A percentile compares a stretch with the other conserved stretches of the same genome.
Conservation (phyloP, 169 alveolate species). For the Cystoisospora suis region DNA sequence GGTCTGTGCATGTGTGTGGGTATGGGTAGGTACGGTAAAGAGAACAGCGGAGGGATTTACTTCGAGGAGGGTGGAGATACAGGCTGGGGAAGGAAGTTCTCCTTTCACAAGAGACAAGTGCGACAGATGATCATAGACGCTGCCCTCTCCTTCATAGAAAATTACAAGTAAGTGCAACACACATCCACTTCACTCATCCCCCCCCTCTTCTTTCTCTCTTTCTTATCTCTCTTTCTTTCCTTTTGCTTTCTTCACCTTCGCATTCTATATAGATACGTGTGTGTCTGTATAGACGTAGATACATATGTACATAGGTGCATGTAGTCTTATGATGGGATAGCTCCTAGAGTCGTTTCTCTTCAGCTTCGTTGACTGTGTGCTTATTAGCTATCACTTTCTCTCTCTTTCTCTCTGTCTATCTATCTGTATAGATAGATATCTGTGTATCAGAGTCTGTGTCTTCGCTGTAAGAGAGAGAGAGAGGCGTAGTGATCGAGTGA, state of each 20-base stretch:
- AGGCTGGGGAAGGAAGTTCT: conserved; percentile 75
- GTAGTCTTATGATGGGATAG: not conserved
- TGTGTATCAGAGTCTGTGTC: not conserved
- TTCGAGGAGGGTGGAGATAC: conserved; percentile 75
- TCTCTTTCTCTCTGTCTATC: not conserved
- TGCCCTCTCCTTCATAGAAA: conserved; percentile 63
- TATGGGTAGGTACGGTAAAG: conserved; percentile 41
- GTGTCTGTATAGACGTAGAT: not conserved
- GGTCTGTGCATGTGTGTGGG: not conserved
- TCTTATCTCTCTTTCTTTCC: not conserved
- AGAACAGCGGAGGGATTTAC: conserved; percentile 72
- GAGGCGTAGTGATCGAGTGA: too few species aligned
- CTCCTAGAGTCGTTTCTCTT: not conserved
- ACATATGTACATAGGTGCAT: not conserved
- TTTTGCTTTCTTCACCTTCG: not conserved
- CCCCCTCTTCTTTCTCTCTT: not conserved
- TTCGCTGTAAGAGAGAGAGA: too few species aligned
- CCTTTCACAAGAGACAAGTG: conserved; percentile 67
- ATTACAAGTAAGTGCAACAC: conserved; percentile 47
- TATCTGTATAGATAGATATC: not conserved
- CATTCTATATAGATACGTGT: not conserved
- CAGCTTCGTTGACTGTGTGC: not conserved
- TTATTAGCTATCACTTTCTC: not conserved
- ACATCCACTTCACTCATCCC: not conserved
- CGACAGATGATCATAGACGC: conserved; percentile 67